These are phyloP conservation scores for Dicorynia guianensis DNA, from an alignment of 306 rosid genomes.

Conservation along the genomic window DNA sequence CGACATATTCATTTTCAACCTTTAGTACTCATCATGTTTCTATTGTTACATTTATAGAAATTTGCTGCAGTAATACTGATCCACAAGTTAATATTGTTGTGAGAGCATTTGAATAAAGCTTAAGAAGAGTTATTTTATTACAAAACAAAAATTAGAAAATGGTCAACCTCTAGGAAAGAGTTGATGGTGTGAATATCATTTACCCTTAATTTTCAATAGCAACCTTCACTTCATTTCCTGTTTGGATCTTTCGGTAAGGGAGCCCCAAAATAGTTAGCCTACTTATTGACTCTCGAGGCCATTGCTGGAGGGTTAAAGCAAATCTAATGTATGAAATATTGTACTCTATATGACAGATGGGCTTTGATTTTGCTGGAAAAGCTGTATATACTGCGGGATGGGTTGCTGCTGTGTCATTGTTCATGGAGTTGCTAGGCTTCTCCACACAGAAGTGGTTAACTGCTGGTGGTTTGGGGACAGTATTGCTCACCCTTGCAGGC, in stretches of 20 bases:
- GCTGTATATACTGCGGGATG: constrained; percentile 71
- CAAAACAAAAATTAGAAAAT: not conserved
- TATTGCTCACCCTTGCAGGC: constrained; percentile 69
- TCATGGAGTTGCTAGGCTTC: constrained; percentile 23
- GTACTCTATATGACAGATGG: constrained; percentile 55
- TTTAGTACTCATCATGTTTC: not conserved
- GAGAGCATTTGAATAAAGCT: not conserved
- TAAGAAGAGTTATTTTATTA: not conserved
- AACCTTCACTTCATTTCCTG: not conserved
- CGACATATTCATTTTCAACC: constrained; percentile 8
- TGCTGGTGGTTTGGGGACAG: constrained; percentile 78
- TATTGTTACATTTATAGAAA: not conserved
- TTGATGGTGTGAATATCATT: not conserved
- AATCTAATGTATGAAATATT: not conserved
- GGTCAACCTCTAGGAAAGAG: not conserved
- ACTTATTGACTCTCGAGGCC: not conserved
- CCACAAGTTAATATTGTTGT: not conserved
- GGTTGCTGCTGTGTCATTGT: constrained; percentile 72
- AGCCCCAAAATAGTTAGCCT: not conserved
- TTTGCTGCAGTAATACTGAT: not conserved
- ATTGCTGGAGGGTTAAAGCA: not conserved
- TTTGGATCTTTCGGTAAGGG: not conserved
- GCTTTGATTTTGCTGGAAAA: constrained; percentile 70
- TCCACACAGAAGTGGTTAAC: constrained; percentile 76
- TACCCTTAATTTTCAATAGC: not conserved